Evolutionary conservation across 192 early-diverging fungal genomes (phyloP).

Genomic region (Rhizophagus sp.): DNA sequence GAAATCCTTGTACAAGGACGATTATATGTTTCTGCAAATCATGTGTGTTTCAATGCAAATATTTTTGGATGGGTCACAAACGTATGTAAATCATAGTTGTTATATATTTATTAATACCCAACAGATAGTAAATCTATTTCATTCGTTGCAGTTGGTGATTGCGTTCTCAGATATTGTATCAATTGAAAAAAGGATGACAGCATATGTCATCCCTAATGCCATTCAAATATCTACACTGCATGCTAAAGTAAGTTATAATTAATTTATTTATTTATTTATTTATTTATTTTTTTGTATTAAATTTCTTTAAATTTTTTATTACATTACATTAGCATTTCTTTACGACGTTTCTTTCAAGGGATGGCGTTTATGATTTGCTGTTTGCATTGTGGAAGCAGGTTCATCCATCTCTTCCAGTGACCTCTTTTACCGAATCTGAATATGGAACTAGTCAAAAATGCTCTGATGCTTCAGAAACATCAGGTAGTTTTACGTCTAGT

Average conservation of each 20-base stretch:
- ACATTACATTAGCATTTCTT: constrained; percentile 64
- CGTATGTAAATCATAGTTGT: constrained; percentile 39
- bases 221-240: constrained; percentile 71
- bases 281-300: not conserved
- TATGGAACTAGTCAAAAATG: not conserved
- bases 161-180: constrained; percentile 47
- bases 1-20: constrained; percentile 89
- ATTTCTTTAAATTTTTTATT: not conserved
- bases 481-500: not conserved
- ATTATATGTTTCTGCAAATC: constrained; percentile 78
- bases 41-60: constrained; percentile 85
- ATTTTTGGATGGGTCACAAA: constrained; percentile 91
- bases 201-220: constrained; percentile 30
- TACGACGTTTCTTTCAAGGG: constrained; percentile 85
- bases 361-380: constrained; percentile 70
- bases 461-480: constrained; percentile 11
- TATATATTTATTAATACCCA: not conserved
- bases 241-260: constrained; percentile 48
- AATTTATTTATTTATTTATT: not conserved
- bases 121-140: not conserved
- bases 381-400: constrained; percentile 63
- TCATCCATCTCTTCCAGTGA: constrained; percentile 28
- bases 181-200: not conserved
- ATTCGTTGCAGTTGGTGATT: constrained; percentile 58
- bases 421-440: constrained; percentile 21